Conservation (phyloP, 192 early-diverging fungal genomes). For the Entomortierella chlamydospora region DNA sequence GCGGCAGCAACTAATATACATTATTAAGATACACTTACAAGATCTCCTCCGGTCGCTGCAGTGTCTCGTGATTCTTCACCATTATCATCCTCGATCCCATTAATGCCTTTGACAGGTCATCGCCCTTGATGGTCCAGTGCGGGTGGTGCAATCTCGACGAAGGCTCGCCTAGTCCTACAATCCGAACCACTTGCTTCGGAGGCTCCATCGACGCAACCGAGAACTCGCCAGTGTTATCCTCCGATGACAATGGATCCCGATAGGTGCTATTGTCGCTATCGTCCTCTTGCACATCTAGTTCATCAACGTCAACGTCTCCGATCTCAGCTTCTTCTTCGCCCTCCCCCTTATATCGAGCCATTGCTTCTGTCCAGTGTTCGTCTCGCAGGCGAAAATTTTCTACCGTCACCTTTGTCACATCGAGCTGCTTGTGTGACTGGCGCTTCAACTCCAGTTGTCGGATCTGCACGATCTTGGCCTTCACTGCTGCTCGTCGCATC, state of each 20-base stretch:
- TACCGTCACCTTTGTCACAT: conserved; percentile 14
- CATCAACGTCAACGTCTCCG: conserved; percentile 6
- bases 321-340: conserved; percentile 7
- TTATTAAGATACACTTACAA: conserved; percentile 11
- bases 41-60: conserved; percentile 25
- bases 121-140: conserved; percentile 22
- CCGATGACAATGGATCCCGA: conserved; percentile 23
- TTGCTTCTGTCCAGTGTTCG: conserved; percentile 12
- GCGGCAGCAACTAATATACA: conserved; percentile 2
- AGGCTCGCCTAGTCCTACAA: conserved; percentile 19
- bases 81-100: conserved; percentile 14
- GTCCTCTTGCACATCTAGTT: conserved; percentile 16
- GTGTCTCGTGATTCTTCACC: conserved; percentile 29
- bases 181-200: conserved; percentile 21
- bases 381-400: conserved; percentile 17
- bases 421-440: conserved; percentile 15
- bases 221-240: conserved; percentile 27
- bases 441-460: conserved; percentile 22
- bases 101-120: conserved; percentile 20
- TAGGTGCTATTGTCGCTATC: conserved; percentile 12
- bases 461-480: conserved; percentile 16
- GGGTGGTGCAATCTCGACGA: conserved; percentile 25
- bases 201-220: conserved; percentile 29
- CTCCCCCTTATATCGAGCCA: conserved; percentile 18
- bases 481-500: conserved; percentile 9